Evolutionary conservation across 2,329 filamentous ascomycete genomes (phyloP).

Genomic region (Lachnellula subtilissima): DNA sequence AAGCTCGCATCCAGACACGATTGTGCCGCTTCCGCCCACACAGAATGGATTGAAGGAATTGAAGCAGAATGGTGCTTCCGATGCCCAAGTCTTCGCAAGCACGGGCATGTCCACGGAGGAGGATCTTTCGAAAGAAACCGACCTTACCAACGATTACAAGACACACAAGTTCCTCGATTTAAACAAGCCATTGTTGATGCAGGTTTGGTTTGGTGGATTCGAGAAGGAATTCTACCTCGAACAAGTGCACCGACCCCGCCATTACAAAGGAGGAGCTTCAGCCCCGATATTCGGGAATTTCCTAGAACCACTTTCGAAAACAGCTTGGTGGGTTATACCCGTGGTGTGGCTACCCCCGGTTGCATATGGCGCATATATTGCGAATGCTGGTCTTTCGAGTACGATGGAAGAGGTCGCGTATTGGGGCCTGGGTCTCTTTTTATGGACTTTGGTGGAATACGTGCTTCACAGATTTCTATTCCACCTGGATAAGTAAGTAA

Average conservation of each 20-base stretch:
- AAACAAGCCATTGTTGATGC: constrained; percentile 74
- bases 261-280: constrained; percentile 90
- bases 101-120: constrained; percentile 90
- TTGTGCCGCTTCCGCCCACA: constrained; percentile 48
- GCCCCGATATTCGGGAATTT: constrained; percentile 97
- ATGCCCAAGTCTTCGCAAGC: constrained; percentile 43
- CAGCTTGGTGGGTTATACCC: constrained; percentile 89
- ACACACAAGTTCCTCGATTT: constrained; percentile 93
- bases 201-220: constrained; percentile 86
- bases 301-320: constrained; percentile 93
- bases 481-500: constrained; percentile 80
- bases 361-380: constrained; percentile 64
- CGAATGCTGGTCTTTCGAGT: constrained; percentile 55
- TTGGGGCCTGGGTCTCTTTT: constrained; percentile 63
- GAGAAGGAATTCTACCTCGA: constrained; percentile 94
- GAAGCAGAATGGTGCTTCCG: constrained; percentile 32
- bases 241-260: constrained; percentile 89
- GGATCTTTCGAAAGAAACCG: constrained; percentile 82
- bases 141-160: constrained; percentile 70
- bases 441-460: constrained; percentile 94
- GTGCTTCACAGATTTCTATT: constrained; percentile 84
- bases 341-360: constrained; percentile 79
- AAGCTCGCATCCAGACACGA: constrained; percentile 34
- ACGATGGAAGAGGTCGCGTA: constrained; percentile 49
- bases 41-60: constrained; percentile 44